Conservation (phyloP, 371 early-diverging fungal species). For the Lichtheimia hyalospora region DNA sequence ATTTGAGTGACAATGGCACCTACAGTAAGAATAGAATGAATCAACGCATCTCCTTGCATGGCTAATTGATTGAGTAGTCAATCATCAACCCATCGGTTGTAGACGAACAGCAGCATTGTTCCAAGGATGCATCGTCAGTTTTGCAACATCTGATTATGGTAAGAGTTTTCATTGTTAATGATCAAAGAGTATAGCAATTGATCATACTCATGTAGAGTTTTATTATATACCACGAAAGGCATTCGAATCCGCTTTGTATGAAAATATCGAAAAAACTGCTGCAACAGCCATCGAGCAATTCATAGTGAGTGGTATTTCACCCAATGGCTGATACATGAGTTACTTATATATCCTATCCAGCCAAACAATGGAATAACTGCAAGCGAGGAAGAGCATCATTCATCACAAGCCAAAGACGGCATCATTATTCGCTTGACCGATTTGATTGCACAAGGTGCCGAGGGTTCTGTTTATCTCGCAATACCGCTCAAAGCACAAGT, state of each 20-base stretch:
- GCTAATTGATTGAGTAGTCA: background rate
- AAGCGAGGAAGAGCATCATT: background rate
- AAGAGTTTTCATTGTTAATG: background rate
- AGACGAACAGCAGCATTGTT: background rate
- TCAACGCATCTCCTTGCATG: background rate
- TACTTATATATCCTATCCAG: background rate
- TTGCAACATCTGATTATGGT: background rate
- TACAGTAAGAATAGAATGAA: background rate
- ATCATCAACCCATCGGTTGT: background rate
- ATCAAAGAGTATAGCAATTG: background rate
- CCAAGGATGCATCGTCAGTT: background rate
- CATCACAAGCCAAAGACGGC: too few species aligned
- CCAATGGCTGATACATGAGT: background rate
- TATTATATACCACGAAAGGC: background rate
- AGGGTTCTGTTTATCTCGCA: background rate
- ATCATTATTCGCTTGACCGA: background rate
- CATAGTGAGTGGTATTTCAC: background rate
- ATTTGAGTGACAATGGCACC: background rate
- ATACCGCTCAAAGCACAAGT: background rate
- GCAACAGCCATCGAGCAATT: background rate
- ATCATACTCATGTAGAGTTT: background rate
- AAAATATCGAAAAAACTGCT: background rate
- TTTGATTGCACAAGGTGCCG: background rate
- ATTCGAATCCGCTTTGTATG: background rate
- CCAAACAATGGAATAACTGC: background rate